phyloP scores from a whole-genome alignment of 2,329 filamentous ascomycete species.

The Coniella lustricola region DNA sequence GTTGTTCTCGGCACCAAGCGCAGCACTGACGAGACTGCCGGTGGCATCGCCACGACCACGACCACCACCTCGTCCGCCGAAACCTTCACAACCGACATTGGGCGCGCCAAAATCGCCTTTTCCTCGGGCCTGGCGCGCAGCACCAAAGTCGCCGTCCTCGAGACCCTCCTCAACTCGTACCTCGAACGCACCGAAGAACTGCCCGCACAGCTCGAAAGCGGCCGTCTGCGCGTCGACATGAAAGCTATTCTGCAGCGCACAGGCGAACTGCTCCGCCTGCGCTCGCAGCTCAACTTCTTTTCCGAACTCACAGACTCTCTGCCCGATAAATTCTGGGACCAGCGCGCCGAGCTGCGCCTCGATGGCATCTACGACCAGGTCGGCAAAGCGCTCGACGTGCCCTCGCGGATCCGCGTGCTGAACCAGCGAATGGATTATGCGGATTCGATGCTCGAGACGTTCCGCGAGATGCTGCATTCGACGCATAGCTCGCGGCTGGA shows the following conservation, averaged over 20 bases:
- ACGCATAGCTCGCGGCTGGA: constrained; percentile 83
- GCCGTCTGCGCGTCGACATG: constrained; percentile 40
- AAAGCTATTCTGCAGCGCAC: constrained; percentile 88
- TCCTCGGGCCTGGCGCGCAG: constrained; percentile 88
- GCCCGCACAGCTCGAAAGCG: constrained; percentile 63
- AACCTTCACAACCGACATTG: constrained; percentile 34
- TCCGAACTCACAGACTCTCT: constrained; percentile 92
- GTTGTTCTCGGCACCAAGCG: constrained; percentile 78
- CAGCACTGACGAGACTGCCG: constrained; percentile 31
- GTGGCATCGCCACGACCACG: constrained; percentile 29
- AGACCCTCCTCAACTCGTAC: constrained; percentile 74
- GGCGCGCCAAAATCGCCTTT: constrained; percentile 80
- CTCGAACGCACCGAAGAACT: constrained; percentile 82
- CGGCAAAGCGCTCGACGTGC: constrained; percentile 81
- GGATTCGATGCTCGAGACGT: constrained; percentile 83
- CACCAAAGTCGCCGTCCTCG: constrained; percentile 88
- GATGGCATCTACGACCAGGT: constrained; percentile 96
- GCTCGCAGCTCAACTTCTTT: constrained; percentile 92
- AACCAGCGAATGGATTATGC: constrained; percentile 99
- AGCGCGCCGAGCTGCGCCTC: constrained; percentile 75
- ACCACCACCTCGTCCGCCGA: no score
- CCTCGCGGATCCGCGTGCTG: constrained; percentile 79
- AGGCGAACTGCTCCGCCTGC: constrained; percentile 79
- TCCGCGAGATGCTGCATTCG: constrained; percentile 83
- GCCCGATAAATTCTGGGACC: constrained; percentile 96